Evolutionary conservation across 768 basidiomycete genomes (phyloP).

Genomic region (Hygrocybe punicea): DNA sequence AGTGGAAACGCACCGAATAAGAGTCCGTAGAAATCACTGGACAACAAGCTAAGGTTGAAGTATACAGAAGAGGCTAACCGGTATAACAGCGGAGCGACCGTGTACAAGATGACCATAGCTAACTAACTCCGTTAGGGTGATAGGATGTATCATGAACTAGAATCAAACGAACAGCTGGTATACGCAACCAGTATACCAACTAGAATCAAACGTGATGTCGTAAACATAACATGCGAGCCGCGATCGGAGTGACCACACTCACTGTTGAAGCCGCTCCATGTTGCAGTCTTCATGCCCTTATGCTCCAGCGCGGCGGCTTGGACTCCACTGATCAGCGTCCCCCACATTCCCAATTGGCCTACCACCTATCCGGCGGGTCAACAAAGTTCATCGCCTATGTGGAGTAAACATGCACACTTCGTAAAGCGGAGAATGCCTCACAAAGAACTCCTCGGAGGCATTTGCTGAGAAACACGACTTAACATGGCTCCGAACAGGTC

Average conservation of each 20-base stretch:
- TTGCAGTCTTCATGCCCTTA: slow-evolving; percentile 55
- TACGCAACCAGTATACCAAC: slow-evolving; percentile 46
- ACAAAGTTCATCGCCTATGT: not conserved
- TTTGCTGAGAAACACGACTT: slow-evolving; percentile 50
- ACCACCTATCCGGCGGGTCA: slow-evolving; percentile 50
- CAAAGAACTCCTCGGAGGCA: slow-evolving; percentile 85
- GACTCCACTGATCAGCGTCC: slow-evolving; percentile 71
- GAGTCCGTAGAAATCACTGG: slow-evolving; percentile 84
- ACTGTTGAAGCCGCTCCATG: slow-evolving; percentile 75
- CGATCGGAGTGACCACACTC: slow-evolving; percentile 20
- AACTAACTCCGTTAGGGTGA: slow-evolving; percentile 18
- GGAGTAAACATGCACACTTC: slow-evolving; percentile 47
- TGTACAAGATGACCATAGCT: slow-evolving; percentile 85
- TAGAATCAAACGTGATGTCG: slow-evolving; percentile 9
- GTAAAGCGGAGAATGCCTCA: slow-evolving; percentile 73
- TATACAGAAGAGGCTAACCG: slow-evolving; percentile 82
- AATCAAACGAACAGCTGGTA: slow-evolving; percentile 31
- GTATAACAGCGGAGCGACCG: slow-evolving; percentile 80
- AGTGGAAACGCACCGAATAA: slow-evolving; percentile 55
- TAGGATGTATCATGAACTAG: not conserved
- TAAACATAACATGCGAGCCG: not conserved
- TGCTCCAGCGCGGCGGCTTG: slow-evolving; percentile 78
- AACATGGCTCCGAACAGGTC: not conserved
- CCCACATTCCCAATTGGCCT: slow-evolving; percentile 84
- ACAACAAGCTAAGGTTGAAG: slow-evolving; percentile 81